Evolutionary conservation across 257 asterid species (phyloP).

Genomic region (Fraxinus excelsior): DNA sequence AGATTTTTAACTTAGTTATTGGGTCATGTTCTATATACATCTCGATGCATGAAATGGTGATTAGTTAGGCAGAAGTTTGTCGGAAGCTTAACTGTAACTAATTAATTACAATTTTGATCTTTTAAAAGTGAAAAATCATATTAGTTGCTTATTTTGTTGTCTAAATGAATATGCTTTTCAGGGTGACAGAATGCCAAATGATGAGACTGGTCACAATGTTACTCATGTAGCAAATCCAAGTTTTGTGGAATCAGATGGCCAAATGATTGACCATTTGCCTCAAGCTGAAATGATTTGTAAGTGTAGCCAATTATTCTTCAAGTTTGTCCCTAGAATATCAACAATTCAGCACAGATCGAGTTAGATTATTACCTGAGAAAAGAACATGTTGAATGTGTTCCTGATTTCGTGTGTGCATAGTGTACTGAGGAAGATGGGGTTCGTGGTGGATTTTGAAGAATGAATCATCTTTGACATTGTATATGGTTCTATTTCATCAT

Average conservation of each 20-base stretch:
- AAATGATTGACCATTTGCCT: conserved; percentile 52
- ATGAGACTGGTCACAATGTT: conserved; percentile 51
- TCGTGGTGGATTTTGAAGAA: not conserved
- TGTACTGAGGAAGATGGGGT: conserved; percentile 6
- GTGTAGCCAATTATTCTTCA: conserved; percentile 31
- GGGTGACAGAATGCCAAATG: conserved; percentile 59
- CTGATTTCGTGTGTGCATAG: conserved; percentile 2
- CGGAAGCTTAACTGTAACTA: conserved; percentile 10
- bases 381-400: not conserved
- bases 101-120: not conserved
- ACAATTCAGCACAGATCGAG: not conserved
- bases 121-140: not conserved
- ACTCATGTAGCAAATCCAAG: conserved; percentile 38
- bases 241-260: conserved; percentile 44
- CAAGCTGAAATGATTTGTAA: conserved; percentile 67
- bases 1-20: not conserved
- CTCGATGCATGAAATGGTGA: not conserved
- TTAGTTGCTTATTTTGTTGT: conserved; percentile 12
- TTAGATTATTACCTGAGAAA: not conserved
- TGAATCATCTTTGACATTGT: not conserved
- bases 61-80: conserved; percentile 12
- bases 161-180: conserved; percentile 37
- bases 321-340: not conserved
- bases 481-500: not conserved
- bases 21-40: not conserved